Evolutionary conservation across 768 basidiomycete genomes (phyloP), one percentile per base, ranked within the genome.

Genomic region (Neoboletus subvelutipes): DNA sequence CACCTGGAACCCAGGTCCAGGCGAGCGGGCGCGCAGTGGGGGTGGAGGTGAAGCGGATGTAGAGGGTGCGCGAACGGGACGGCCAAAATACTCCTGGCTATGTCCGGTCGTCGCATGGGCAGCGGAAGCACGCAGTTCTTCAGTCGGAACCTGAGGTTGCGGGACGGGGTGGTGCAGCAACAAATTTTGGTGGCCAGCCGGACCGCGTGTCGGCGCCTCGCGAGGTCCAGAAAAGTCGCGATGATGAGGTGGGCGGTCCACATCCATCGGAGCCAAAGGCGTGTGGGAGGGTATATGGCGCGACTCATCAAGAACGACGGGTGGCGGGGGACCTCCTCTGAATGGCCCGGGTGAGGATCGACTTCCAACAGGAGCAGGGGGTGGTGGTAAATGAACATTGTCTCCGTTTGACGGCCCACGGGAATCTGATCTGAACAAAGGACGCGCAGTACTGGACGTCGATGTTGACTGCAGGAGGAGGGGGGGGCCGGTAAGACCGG

Each of bases 321-420:
- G 90, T 7, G 91, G 90, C 0, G 90, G 91, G 3, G 89, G 87
- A 2, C 90, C 88, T 34, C 90, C 90, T 59, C 91, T 76, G 77
- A 92, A 93, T 13, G 91, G 91, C 18, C 83, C 82, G 0, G 88
- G 86, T 1, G 84, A 83, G 11, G 80, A 77, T n/a, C 80, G 79
- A 43, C 74, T 67, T 18, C 73, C 71, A 45, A 76, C 70, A 1
- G 77, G 75, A 43, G 79, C 79, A 18, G 84, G 80, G 1, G 87
- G 86, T 9, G 84, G 83, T 4, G 87, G 86, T 4, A 88, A 77
- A 1, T 83, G 71, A 17, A 77, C 69, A 12, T 71, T 72, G 5
- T 71, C 69, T 1, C 71, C 72, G 8, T 63, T 67, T 0, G 68
- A 61, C 0, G 84, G 83, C 4, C 87, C 88, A 11, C 87, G 75